Evolutionary conservation across 176 grass and related monocot genomes (phyloP).

Genomic region (Phyllostachys edulis): DNA sequence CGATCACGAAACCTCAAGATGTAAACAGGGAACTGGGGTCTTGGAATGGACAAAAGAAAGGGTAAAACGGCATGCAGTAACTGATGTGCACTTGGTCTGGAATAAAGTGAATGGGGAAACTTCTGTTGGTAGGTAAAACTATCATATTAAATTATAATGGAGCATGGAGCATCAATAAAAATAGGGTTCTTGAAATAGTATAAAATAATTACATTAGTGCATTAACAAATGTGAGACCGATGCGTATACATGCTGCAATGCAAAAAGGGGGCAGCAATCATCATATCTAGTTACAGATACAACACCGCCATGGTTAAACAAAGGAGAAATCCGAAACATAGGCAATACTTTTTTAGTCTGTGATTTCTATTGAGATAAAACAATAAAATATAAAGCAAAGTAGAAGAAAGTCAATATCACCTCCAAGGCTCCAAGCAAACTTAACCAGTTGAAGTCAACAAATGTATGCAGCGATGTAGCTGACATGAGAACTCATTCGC

Average conservation of each 20-base stretch:
- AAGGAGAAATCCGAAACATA: not conserved
- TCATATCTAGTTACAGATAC: not conserved
- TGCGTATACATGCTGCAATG: not conserved
- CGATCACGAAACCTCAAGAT: not conserved
- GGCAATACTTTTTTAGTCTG: not conserved
- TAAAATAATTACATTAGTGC: too few species aligned
- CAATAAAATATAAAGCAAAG: not conserved
- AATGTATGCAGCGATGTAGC: not conserved
- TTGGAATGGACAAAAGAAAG: not conserved
- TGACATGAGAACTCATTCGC: conserved; percentile 36
- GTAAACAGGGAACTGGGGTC: not conserved
- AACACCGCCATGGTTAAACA: not conserved
- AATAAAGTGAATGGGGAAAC: not conserved
- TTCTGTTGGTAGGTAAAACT: not conserved
- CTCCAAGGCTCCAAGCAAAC: conserved; percentile 46
- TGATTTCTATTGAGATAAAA: not conserved
- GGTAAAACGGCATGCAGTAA: not conserved
- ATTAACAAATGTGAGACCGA: not conserved
- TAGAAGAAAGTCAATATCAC: conserved; percentile 22
- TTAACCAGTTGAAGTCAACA: conserved; percentile 12
- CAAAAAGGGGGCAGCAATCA: not conserved
- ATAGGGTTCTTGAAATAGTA: not conserved
- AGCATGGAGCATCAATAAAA: not conserved
- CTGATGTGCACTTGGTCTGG: not conserved
- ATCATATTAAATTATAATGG: not conserved